A percentile compares a stretch with the other conserved stretches of the same genome.
phyloP scores from a whole-genome alignment of 768 basidiomycete species.

The Polyporus arcularius region DNA sequence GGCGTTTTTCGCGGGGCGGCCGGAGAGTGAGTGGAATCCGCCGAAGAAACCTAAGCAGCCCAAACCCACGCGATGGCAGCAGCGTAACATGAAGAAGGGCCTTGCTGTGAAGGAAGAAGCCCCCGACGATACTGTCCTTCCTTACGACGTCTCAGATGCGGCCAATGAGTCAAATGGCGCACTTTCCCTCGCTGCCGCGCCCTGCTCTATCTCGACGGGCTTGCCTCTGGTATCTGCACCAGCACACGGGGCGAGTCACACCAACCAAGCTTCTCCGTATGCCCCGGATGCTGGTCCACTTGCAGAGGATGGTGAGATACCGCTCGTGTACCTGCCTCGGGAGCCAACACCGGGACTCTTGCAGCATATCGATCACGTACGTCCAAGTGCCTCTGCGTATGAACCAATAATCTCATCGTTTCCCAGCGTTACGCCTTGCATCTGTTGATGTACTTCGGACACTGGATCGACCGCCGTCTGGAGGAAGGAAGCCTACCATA shows the following conservation, averaged over 20 bases:
- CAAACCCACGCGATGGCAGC: constrained; percentile 22
- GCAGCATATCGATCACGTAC: constrained; percentile 66
- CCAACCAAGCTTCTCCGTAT: no score
- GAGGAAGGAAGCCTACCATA: constrained; percentile 38
- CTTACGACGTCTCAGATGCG: constrained; percentile 21
- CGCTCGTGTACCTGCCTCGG: constrained; percentile 31
- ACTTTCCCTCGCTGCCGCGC: constrained; percentile 44
- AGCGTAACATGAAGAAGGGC: constrained; percentile 18
- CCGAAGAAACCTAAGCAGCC: constrained; percentile 40
- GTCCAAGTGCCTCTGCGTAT: constrained; percentile 16
- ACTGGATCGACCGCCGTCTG: constrained; percentile 73
- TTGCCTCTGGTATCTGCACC: neutral
- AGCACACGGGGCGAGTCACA: no score
- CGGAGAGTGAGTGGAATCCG: constrained; percentile 68
- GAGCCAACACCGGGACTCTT: constrained; percentile 63
- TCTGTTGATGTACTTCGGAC: constrained; percentile 79
- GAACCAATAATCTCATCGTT: constrained; percentile 9
- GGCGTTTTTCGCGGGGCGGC: constrained; percentile 69
- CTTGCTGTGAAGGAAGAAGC: constrained; percentile 38
- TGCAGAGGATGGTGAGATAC: neutral
- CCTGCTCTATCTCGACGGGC: constrained; percentile 30
- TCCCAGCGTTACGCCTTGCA: constrained; percentile 68
- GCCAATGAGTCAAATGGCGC: constrained; percentile 37
- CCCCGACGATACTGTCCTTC: constrained; percentile 9
- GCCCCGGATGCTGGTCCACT: no score